phyloP scores from a whole-genome alignment of 768 basidiomycete species.

The Kondoa malvinella region DNA sequence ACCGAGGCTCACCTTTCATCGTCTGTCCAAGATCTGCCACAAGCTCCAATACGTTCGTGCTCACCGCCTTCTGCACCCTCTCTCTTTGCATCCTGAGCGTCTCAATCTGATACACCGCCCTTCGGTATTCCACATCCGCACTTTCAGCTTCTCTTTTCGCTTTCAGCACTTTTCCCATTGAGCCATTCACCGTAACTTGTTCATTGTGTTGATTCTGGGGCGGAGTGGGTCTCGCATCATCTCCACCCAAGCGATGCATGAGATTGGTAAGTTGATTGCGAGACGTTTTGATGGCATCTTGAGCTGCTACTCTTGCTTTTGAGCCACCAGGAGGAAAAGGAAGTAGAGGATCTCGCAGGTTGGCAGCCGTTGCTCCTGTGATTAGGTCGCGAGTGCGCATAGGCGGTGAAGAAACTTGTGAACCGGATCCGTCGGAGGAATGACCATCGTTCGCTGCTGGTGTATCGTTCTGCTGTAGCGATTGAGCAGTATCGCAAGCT shows the following conservation, averaged over 20 bases:
- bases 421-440: background rate
- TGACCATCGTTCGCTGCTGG: background rate
- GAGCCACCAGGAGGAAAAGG: slow-evolving; percentile 9
- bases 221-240: slow-evolving; percentile 1
- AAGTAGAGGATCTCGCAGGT: slow-evolving; percentile 11
- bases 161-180: slow-evolving; percentile 7
- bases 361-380: slow-evolving; percentile 18
- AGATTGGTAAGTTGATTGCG: slow-evolving; percentile 12
- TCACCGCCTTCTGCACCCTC: slow-evolving; percentile 21
- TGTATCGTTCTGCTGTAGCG: background rate
- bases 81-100: slow-evolving; percentile 25
- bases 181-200: background rate
- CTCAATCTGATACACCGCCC: slow-evolving; percentile 23
- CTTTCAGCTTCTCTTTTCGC: slow-evolving; percentile 26
- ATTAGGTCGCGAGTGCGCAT: slow-evolving; percentile 16
- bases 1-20: slow-evolving; percentile 15
- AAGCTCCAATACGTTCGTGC: slow-evolving; percentile 20
- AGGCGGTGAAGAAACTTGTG: background rate
- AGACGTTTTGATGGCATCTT: slow-evolving; percentile 13
- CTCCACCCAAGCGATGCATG: slow-evolving; percentile 13
- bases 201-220: background rate
- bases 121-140: slow-evolving; percentile 18
- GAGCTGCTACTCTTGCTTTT: background rate
- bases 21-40: slow-evolving; percentile 18
- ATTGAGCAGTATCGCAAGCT: slow-evolving; percentile 23